Evolutionary conservation across 2,329 filamentous ascomycete genomes (phyloP).

Genomic region (Talaromyces sp.): DNA sequence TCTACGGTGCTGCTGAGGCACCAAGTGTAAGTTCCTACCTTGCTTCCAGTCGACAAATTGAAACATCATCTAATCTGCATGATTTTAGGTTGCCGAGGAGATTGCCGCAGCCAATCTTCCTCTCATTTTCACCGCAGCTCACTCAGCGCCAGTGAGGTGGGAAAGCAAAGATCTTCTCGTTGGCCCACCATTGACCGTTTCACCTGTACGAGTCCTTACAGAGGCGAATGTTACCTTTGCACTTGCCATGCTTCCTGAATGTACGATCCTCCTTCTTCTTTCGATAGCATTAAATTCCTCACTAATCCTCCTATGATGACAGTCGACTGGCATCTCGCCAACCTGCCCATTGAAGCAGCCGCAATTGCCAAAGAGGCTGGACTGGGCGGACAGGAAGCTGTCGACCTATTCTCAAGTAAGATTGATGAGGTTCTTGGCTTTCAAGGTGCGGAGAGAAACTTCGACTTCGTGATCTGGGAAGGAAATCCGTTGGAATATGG

Average conservation of each 20-base stretch:
- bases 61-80: not conserved
- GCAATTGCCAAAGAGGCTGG: constrained; percentile 18
- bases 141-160: constrained; percentile 33
- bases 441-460: constrained; percentile 24
- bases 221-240: constrained; percentile 36
- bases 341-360: constrained; percentile 30
- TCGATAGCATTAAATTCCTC: constrained; percentile 37
- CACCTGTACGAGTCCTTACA: constrained; percentile 37
- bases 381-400: constrained; percentile 23
- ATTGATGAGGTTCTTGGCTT: constrained; percentile 43
- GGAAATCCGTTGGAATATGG: constrained; percentile 38
- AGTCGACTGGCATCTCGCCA: constrained; percentile 39
- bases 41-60: not conserved
- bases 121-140: constrained; percentile 43
- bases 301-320: constrained; percentile 17
- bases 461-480: constrained; percentile 45
- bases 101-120: constrained; percentile 41
- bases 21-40: constrained; percentile 23
- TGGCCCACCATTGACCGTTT: constrained; percentile 43
- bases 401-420: constrained; percentile 41
- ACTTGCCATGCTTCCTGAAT: constrained; percentile 16
- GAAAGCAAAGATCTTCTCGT: constrained; percentile 38
- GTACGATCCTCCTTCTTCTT: constrained; percentile 1
- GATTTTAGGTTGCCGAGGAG: constrained; percentile 35
- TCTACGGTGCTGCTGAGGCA: constrained; percentile 42